phyloP scores from a whole-genome alignment of 2,329 filamentous ascomycete species.

The Xylariaceae sp. region DNA sequence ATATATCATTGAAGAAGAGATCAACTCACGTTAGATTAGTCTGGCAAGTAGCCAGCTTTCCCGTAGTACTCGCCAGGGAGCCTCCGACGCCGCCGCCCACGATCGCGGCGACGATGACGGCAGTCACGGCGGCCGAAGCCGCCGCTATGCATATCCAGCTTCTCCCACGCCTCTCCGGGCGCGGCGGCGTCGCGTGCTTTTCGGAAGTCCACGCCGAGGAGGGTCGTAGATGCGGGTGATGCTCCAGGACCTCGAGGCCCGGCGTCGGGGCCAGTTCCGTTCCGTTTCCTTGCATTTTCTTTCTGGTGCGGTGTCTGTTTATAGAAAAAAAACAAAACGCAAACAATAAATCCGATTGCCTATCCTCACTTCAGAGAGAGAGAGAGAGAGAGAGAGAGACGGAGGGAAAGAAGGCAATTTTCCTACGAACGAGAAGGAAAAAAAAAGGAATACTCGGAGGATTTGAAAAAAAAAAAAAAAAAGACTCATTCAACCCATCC shows the following conservation, averaged over 20 bases:
- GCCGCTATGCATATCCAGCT: background rate
- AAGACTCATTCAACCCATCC: no score
- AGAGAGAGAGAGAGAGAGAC: no score
- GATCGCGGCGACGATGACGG: background rate
- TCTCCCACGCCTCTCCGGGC: background rate
- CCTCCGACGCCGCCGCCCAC: conserved; percentile 7
- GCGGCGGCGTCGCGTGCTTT: background rate
- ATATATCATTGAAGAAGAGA: no score
- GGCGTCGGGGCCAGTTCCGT: background rate
- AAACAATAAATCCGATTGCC: no score
- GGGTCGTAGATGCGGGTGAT: background rate
- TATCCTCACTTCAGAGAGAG: no score
- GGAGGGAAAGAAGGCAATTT: no score
- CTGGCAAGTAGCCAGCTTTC: background rate
- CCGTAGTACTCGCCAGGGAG: background rate
- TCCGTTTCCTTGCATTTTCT: background rate
- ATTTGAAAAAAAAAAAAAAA: no score
- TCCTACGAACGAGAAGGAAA: no score
- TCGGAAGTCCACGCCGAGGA: no score
- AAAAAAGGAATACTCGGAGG: no score
- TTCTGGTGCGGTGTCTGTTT: no score
- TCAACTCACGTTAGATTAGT: background rate
- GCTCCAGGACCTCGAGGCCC: background rate
- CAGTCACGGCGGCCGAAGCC: background rate
- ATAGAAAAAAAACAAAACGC: no score